Evolutionary conservation across 1,284 basidiomycete genomes (phyloP).

Genomic region (Cryptococcus maquisensis): DNA sequence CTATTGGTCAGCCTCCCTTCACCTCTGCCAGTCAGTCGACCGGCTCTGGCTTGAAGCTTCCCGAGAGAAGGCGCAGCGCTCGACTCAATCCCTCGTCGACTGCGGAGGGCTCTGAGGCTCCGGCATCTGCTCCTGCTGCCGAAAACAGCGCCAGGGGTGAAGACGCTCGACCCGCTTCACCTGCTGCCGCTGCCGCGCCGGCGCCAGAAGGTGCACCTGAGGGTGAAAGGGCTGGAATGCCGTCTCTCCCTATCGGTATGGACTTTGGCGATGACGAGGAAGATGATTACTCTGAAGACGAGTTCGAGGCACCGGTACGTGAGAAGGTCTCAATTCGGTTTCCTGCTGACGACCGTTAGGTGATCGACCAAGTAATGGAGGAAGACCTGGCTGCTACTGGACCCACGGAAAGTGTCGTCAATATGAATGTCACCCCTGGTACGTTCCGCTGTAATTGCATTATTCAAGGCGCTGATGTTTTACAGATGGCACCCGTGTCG

Average conservation of each 20-base stretch:
- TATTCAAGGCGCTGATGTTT: neutral
- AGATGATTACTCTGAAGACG: conserved; percentile 64
- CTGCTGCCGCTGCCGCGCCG: conserved; percentile 10
- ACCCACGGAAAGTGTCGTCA: conserved; percentile 73
- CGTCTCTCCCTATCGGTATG: conserved; percentile 37
- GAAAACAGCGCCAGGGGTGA: neutral
- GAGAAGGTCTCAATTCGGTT: neutral
- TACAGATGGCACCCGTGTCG: conserved; percentile 79
- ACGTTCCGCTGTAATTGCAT: conserved; percentile 16
- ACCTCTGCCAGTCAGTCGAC: neutral
- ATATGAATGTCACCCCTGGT: conserved; percentile 76
- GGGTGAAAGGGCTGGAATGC: conserved; percentile 21
- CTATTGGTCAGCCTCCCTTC: conserved; percentile 10
- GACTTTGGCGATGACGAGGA: conserved; percentile 50
- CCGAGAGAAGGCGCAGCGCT: conserved; percentile 67
- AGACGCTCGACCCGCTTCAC: neutral
- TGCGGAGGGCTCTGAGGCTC: conserved; percentile 29
- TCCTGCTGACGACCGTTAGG: conserved; percentile 17
- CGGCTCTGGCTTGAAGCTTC: conserved; percentile 14
- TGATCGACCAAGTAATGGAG: conserved; percentile 60
- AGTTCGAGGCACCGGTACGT: conserved; percentile 53
- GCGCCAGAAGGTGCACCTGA: conserved; percentile 10
- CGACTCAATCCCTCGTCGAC: conserved; percentile 61
- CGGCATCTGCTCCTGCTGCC: conserved; percentile 30
- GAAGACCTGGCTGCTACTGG: conserved; percentile 46